These are phyloP conservation scores for Gymnopilus junonius DNA, from an alignment of 768 basidiomycete species.

Conservation along the genomic window DNA sequence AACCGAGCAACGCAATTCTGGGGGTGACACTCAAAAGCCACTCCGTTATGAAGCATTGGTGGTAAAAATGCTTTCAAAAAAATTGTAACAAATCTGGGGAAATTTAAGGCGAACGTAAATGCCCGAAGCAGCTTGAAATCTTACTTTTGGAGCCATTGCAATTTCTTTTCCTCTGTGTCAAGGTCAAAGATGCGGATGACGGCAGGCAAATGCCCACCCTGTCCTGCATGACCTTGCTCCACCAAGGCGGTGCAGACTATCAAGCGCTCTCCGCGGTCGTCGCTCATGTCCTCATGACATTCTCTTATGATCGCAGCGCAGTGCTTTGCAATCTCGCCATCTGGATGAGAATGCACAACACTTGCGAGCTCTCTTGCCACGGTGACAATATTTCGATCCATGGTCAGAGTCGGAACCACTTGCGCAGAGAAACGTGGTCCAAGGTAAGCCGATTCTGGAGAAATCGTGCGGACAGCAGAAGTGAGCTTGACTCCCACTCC, in stretches of 20 bases:
- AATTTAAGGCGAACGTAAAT: constrained; percentile 4
- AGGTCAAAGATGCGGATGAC: constrained; percentile 55
- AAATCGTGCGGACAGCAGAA: constrained; percentile 61
- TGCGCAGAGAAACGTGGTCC: constrained; percentile 59
- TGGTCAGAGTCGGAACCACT: constrained; percentile 51
- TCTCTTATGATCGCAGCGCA: constrained; percentile 58
- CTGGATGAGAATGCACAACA: constrained; percentile 49
- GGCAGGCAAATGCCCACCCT: constrained; percentile 47
- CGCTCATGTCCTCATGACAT: constrained; percentile 51
- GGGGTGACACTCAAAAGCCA: constrained; percentile 63
- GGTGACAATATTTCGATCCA: constrained; percentile 52
- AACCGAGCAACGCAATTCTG: constrained; percentile 65
- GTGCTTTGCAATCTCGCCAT: constrained; percentile 57
- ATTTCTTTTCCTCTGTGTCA: constrained; percentile 52
- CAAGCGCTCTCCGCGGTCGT: constrained; percentile 50
- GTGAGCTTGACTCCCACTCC: constrained; percentile 61
- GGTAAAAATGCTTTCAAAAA: constrained; percentile 62
- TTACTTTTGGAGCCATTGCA: constrained; percentile 56
- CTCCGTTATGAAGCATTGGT: constrained; percentile 55
- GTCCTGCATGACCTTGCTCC: constrained; percentile 54
- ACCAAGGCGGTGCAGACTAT: constrained; percentile 63
- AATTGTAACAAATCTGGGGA: constrained; percentile 47
- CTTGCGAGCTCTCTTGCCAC: constrained; percentile 62
- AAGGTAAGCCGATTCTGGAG: constrained; percentile 59
- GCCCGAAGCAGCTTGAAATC: constrained; percentile 4